Evolutionary conservation across 2,329 filamentous ascomycete species (phyloP), one percentile per base, ranked within the genome.

Genomic region (Fusarium acutatum): DNA sequence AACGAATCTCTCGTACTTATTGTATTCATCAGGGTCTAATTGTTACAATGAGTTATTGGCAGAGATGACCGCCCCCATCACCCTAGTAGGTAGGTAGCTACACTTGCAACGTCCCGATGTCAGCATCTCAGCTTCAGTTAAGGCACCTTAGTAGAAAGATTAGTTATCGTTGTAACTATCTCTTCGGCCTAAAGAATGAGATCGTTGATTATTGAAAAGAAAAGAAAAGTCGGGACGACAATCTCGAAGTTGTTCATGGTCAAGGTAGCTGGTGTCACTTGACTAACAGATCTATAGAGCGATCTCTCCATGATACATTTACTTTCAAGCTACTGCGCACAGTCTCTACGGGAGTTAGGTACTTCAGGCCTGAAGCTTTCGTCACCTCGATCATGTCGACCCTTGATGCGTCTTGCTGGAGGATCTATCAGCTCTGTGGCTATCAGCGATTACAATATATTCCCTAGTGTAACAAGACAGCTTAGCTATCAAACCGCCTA

Each of bases 391-490:
- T 20, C 13, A 35, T 52, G 32, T 26, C 13, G n/a, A 26, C 18
- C 47, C 13, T 26, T 26, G n/a, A 58, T 37, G 24, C 24, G 20
- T 30, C 32, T 35, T 47, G 24, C 24, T 30, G 3, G n/a, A 41
- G 17, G 24, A 6, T 6, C 13, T 18, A 20, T 34, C 28, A 38
- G n/a, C 9, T 34, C n/a, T 28, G 12, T 18, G 24, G 17, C 18
- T 8, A 7, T 6, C 0, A 10, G 4, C 2, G 28, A 4, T 6
- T 1, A 26, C 5, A 0, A 22, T 10, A 6, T 30, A 0, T 2
- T 6, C 4, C 7, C 7, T 0, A 14, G 5, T 11, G 2, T 4
- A 6, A 3, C 0, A n/a, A n/a, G 4, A 3, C 1, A 4, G 3
- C 4, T 13, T 17, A 50, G 15, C 24, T 60, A 69, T 15, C 41